Evolutionary conservation across 768 basidiomycete species (phyloP), one percentile per base, ranked within the genome.

Genomic region (Daedaleopsis nitida): DNA sequence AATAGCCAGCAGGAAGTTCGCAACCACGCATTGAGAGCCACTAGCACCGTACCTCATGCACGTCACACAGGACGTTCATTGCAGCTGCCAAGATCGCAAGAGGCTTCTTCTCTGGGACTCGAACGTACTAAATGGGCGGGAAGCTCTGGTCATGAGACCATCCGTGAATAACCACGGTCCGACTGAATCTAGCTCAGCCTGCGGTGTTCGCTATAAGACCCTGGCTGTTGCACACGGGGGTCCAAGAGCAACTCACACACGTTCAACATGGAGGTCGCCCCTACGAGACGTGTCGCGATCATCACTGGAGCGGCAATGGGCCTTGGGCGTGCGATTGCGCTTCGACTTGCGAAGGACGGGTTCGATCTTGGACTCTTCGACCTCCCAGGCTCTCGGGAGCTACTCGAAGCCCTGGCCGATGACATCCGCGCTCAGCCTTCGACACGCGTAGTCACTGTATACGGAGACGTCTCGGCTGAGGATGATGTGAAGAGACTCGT

Each of bases 401-500:
- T n/a, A 12, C 58, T 72, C 14, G 61, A 67, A 11, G 54, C 43
- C 9, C 55, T 65, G n/a, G 68, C 61, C 23, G 34, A 55, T 24
- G 58, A 56, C 14, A 58, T 72, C 32, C 37, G 55, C 56, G 48
- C 51, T 23, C 55, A 52, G 14, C 56, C 55, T 21, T 66, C 68
- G 2, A 65, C 67, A 24, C 68, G 60, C 56, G 64, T 70, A 5
- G 55, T 69, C 5, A 34, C 66, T 37, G 68, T 75, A 9, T 58
- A 72, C 12, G 80, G 71, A 2, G 81, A 85, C 61, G 79, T 85
- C 4, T 68, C 73, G 45, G 54, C 60, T 52, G 67, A 84, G 56
- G 64, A 62, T 0, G 74, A 81, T 8, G 81, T 85, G 1, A 70
- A 76, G 57, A 57, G 24, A 6, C 74, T 83, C 72, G 69, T 86